Percentiles rank a stretch among this genome's conserved stretches.
These are phyloP conservation scores for Thalassiosira livingstoniorum DNA, from an alignment of 352 stramenopile genomes.

Conservation along the genomic window DNA sequence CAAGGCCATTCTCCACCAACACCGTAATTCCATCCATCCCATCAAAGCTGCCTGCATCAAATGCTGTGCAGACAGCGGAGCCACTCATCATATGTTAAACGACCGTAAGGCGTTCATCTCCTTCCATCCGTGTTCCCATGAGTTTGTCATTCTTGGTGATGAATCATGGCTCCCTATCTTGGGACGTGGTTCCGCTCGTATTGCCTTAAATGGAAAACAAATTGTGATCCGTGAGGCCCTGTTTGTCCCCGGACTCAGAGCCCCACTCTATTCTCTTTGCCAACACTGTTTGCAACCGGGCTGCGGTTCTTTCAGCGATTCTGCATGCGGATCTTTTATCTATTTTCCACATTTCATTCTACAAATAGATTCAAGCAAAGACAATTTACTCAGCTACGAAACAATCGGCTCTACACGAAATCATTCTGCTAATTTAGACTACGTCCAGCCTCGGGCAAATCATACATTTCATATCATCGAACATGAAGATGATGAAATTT, in stretches of 20 bases:
- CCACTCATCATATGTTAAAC: constrained; percentile 15
- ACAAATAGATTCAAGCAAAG: not conserved
- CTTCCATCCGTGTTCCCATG: not conserved
- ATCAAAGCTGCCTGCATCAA: too few species aligned
- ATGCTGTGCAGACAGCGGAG: constrained; percentile 20
- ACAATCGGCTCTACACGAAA: not conserved
- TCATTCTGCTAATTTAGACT: not conserved
- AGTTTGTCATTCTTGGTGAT: constrained; percentile 18
- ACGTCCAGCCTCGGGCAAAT: not conserved
- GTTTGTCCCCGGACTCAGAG: not conserved
- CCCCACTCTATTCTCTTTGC: constrained; percentile 14
- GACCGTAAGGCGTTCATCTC: constrained; percentile 15
- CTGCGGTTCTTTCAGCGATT: constrained; percentile 3
- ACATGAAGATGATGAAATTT: too few species aligned
- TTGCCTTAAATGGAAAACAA: constrained; percentile 4
- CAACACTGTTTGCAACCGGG: not conserved
- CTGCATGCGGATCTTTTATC: not conserved
- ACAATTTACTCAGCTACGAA: constrained; percentile 11
- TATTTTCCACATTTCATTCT: constrained; percentile 1
- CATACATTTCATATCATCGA: not conserved
- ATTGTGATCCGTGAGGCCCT: constrained; percentile 8
- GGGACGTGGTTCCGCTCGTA: not conserved
- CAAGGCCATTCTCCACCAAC: too few species aligned
- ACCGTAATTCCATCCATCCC: too few species aligned
- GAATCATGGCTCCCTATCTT: constrained; percentile 14